These are phyloP conservation scores for Penicillium sp. DNA, from an alignment of 2,329 filamentous ascomycete genomes.

Conservation along the genomic window DNA sequence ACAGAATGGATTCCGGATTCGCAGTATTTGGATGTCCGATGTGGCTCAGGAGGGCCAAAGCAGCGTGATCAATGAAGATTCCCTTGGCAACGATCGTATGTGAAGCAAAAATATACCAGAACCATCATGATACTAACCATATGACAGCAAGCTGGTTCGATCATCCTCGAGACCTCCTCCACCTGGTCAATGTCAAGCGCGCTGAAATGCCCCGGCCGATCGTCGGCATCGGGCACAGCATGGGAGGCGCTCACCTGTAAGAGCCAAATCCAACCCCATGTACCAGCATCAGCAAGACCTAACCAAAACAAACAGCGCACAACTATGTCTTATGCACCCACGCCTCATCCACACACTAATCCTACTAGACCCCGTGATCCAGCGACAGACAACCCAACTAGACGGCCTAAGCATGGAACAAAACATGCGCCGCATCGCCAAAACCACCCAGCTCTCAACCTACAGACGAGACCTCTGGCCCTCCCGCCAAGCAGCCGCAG, in stretches of 20 bases:
- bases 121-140: conserved; percentile 17
- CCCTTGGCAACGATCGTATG: conserved; percentile 81
- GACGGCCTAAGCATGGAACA: conserved; percentile 25
- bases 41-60: conserved; percentile 82
- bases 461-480: conserved; percentile 81
- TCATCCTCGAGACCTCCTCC: conserved; percentile 77
- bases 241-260: conserved; percentile 73
- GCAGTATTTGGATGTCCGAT: conserved; percentile 87
- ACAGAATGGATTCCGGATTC: conserved; percentile 66
- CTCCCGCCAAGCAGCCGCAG: conserved; percentile 67
- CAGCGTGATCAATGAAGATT: conserved; percentile 71
- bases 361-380: conserved; percentile 82
- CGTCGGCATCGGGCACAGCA: conserved; percentile 84
- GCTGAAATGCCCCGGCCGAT: conserved; percentile 77
- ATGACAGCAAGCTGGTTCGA: conserved; percentile 77
- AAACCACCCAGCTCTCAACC: conserved; percentile 59
- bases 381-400: conserved; percentile 47
- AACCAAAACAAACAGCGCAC: conserved; percentile 44
- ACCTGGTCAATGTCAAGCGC: conserved; percentile 83
- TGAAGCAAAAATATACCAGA: conserved; percentile 7
- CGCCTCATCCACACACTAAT: conserved; percentile 74
- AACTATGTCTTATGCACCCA: conserved; percentile 75
- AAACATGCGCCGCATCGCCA: conserved; percentile 31
- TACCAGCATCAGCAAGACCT: neutral
- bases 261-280: conserved; percentile 10